Base-by-base conservation (phyloP, 345 rosid species). In the Euclidium syriacum region DNA sequence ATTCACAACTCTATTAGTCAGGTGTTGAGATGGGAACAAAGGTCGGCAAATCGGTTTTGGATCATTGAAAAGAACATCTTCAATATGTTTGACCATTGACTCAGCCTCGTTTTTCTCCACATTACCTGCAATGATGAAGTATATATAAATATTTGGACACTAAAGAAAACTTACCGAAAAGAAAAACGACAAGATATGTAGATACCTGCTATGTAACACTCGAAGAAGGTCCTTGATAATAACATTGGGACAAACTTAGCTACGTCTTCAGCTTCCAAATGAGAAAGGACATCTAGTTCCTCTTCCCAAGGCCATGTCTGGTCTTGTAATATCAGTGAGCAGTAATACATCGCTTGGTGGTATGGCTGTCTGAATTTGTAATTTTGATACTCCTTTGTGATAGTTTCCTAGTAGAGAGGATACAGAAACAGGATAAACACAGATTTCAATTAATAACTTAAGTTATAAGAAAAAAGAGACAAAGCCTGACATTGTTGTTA, bases 351-450 rank as follows among this genome's bases (percentile, higher is more conserved):
- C 50, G 95, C 94, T 72, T 85, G 97, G 69, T 81, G 86, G 74
- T 75, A 85, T 19, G 98, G 98, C 65, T 85, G 88, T 58, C 78
- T 84, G 75, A 89, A 92, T 73, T 85, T 89, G 50, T 77, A 75
- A 73, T 92, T 92, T 61, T 84, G 79, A 53, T 79, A 85, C 29
- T 80, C 88, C 77, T 89, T 89, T 19, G 59, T 78, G 36, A 80
- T 80, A 81, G 77, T 79, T 80, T 92, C 98, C 95, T 92, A 72
- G 58, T 7, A 44, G 32, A 44, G 32, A 55, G 23, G 34, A 52
- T 30, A 40, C 17, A 4, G 35, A 60, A 46, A 43, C 9, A 35
- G 12, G 35, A 47, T 32, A 33, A n/a, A 60, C 55, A 40, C 46
- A 39, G 26, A 47, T 46, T 66, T 14, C 25, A 44, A 53, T 9